These are phyloP conservation scores for Ramichloridium luteum DNA, from an alignment of 2,329 filamentous ascomycete genomes.

Conservation along the genomic window DNA sequence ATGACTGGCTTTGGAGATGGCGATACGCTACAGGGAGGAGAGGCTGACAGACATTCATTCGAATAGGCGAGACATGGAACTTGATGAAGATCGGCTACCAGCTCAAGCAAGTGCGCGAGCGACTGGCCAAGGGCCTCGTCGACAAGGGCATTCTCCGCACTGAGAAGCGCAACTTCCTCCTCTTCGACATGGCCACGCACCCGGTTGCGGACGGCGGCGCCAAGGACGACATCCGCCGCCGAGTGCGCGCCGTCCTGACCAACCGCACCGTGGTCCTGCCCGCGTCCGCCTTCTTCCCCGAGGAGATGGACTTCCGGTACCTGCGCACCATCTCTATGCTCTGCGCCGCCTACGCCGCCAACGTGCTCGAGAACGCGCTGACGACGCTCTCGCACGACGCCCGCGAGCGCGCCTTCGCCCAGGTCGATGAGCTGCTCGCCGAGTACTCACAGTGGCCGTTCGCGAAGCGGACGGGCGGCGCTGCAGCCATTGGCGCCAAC, in stretches of 20 bases:
- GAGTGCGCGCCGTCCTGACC: constrained; percentile 84
- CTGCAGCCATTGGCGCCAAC: constrained; percentile 82
- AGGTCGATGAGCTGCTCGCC: constrained; percentile 88
- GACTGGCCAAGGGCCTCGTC: constrained; percentile 89
- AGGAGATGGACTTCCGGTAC: constrained; percentile 89
- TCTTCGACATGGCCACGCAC: constrained; percentile 99
- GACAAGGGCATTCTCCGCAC: constrained; percentile 98
- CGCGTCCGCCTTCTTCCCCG: constrained; percentile 76
- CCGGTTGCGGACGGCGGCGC: constrained; percentile 91
- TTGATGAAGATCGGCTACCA: constrained; percentile 99
- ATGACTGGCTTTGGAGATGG: no score
- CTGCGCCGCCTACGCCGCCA: constrained; percentile 93
- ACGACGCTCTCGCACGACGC: constrained; percentile 88
- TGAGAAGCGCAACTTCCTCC: constrained; percentile 97
- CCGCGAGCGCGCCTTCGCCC: constrained; percentile 84
- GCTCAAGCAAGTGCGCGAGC: constrained; percentile 96
- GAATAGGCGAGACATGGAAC: constrained; percentile 97
- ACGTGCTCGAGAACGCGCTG: constrained; percentile 95
- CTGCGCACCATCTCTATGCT: constrained; percentile 89
- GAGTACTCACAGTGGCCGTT: constrained; percentile 99
- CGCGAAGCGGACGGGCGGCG: constrained; percentile 62
- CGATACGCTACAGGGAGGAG: no score
- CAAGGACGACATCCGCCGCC: constrained; percentile 91
- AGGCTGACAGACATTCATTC: no score
- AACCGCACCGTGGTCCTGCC: constrained; percentile 88